Percentiles rank a stretch among this genome's conserved stretches.
Evolutionary conservation across 805 yeast species (phyloP).

Genomic region (Sporopachydermia lactativora): DNA sequence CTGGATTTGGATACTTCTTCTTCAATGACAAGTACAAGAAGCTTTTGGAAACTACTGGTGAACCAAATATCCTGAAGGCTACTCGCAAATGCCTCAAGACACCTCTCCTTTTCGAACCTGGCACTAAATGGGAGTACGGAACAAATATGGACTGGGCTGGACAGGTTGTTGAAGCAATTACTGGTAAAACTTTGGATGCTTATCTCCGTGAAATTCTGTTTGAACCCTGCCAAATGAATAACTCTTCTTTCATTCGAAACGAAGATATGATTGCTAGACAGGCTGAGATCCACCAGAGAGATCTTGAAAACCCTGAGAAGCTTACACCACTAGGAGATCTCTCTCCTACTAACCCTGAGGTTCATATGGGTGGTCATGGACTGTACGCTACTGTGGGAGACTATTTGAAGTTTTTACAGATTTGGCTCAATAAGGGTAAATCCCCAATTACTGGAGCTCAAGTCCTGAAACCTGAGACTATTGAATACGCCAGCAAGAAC

Average conservation of each 20-base stretch:
- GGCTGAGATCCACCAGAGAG: slow-evolving; percentile 13
- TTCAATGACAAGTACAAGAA: slow-evolving; percentile 14
- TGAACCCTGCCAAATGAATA: slow-evolving; percentile 15
- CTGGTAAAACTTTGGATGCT: slow-evolving; percentile 18
- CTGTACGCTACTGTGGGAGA: slow-evolving; percentile 25
- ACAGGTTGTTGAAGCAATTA: slow-evolving; percentile 17
- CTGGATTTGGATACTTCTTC: slow-evolving; percentile 24
- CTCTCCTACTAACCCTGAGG: slow-evolving; percentile 13
- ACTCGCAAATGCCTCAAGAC: slow-evolving; percentile 12
- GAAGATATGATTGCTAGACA: slow-evolving; percentile 9
- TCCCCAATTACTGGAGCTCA: slow-evolving; percentile 20
- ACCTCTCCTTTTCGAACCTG: slow-evolving; percentile 24
- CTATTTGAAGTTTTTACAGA: slow-evolving; percentile 23
- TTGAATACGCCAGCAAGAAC: slow-evolving; percentile 19
- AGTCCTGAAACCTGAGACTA: slow-evolving; percentile 19
- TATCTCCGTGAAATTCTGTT: slow-evolving; percentile 18
- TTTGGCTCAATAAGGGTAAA: slow-evolving; percentile 25
- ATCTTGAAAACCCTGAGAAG: slow-evolving; percentile 6
- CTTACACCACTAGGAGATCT: slow-evolving; percentile 8
- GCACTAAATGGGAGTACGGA: slow-evolving; percentile 24
- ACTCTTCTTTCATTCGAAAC: slow-evolving; percentile 14
- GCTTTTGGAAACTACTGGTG: not conserved
- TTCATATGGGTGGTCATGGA: slow-evolving; percentile 30
- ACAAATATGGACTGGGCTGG: slow-evolving; percentile 26
- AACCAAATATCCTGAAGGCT: slow-evolving; percentile 1